phyloP scores from a whole-genome alignment of 108 stramenopile genomes.

The Cyclotella choctawhatcheeana region DNA sequence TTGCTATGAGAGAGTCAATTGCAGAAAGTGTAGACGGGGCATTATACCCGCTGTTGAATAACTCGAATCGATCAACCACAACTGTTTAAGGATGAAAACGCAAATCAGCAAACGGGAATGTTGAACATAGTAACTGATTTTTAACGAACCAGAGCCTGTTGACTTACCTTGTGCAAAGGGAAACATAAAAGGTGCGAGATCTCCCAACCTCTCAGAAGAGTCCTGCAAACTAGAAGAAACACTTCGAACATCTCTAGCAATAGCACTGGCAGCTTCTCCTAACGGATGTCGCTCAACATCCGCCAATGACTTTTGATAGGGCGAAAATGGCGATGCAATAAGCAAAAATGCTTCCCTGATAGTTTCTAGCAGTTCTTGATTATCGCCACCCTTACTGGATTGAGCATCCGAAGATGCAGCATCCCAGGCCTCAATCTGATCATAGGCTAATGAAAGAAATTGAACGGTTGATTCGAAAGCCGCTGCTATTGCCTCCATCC shows the following conservation, averaged over 20 bases:
- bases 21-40: slow-evolving; percentile 49
- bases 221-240: slow-evolving; percentile 53
- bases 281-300: slow-evolving; percentile 64
- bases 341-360: slow-evolving; percentile 57
- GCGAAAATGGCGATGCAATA: slow-evolving; percentile 76
- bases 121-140: no score
- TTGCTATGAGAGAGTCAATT: slow-evolving; percentile 68
- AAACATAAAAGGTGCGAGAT: slow-evolving; percentile 74
- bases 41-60: slow-evolving; percentile 80
- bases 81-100: slow-evolving; percentile 16
- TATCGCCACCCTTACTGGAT: neutral
- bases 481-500: slow-evolving; percentile 70
- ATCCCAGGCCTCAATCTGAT: slow-evolving; percentile 71
- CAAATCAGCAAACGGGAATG: neutral
- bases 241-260: slow-evolving; percentile 72
- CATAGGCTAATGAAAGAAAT: slow-evolving; percentile 83
- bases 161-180: slow-evolving; percentile 65
- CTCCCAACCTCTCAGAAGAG: slow-evolving; percentile 66
- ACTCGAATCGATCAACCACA: slow-evolving; percentile 72
- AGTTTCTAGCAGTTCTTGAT: slow-evolving; percentile 37
- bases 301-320: slow-evolving; percentile 63
- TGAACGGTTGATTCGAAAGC: slow-evolving; percentile 81
- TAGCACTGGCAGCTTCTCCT: slow-evolving; percentile 51
- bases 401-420: slow-evolving; percentile 36
- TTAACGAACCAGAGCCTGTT: no score